phyloP scores from a whole-genome alignment of 352 stramenopile species.

The Phytophthora rubi region DNA sequence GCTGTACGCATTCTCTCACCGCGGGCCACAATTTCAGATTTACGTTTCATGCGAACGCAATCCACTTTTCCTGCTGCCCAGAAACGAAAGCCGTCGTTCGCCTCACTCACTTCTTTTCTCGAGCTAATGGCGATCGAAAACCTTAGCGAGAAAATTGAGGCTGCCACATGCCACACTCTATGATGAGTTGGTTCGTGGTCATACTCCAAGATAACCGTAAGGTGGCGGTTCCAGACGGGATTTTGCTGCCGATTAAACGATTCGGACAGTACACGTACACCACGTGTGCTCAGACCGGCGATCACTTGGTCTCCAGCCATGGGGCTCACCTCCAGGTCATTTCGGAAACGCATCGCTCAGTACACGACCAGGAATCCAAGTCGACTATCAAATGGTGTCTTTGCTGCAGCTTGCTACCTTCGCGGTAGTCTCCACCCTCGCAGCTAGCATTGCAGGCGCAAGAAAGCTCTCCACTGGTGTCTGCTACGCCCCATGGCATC shows the following conservation, averaged over 20 bases:
- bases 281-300: not conserved
- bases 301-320: not conserved
- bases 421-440: not conserved
- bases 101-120: not conserved
- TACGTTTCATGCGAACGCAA: not conserved
- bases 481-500: not conserved
- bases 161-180: not conserved
- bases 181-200: not conserved
- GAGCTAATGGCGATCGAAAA: not conserved
- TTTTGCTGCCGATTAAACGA: not conserved
- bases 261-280: not conserved
- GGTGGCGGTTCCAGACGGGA: too few relatives aligned
- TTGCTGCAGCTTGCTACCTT: not conserved
- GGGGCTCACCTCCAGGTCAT: not conserved
- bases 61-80: not conserved
- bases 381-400: not conserved
- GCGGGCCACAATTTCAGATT: not conserved
- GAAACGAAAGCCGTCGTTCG: too few relatives aligned
- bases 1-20: not conserved
- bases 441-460: not conserved
- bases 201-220: not conserved
- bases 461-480: not conserved
- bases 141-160: not conserved
- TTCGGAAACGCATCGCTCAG: not conserved
- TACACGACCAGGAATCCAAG: not conserved